A percentile compares a stretch with the other conserved stretches of the same genome.
phyloP scores from a whole-genome alignment of 2,329 filamentous ascomycete genomes.

The Clonostachys rhizophaga region DNA sequence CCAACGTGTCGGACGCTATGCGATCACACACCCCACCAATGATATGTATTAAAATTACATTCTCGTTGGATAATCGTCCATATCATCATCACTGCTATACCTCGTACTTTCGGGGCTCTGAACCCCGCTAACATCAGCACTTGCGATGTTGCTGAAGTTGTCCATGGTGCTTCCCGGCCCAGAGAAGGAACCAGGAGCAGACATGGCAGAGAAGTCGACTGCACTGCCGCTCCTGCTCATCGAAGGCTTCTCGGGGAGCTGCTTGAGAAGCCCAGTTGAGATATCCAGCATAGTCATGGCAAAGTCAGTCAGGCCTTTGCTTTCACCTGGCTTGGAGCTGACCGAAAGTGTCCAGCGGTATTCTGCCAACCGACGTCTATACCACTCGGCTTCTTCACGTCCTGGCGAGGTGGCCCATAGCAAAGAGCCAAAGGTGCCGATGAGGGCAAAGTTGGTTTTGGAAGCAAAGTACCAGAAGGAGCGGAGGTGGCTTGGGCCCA shows the following conservation, averaged over 20 bases:
- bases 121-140: slow-evolving; percentile 41
- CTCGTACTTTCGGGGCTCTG: slow-evolving; percentile 45
- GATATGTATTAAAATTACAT: slow-evolving; percentile 5
- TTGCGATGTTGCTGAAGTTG: slow-evolving; percentile 36
- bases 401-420: slow-evolving; percentile 87
- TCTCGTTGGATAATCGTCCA: slow-evolving; percentile 36
- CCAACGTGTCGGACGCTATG: too few relatives aligned
- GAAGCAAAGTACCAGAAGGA: slow-evolving; percentile 91
- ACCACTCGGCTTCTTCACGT: slow-evolving; percentile 88
- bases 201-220: slow-evolving; percentile 35
- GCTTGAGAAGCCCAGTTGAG: slow-evolving; percentile 62
- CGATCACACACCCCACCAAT: slow-evolving; percentile 1
- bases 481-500: slow-evolving; percentile 80
- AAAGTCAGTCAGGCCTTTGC: slow-evolving; percentile 57
- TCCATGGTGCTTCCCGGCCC: slow-evolving; percentile 26
- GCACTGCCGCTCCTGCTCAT: slow-evolving; percentile 52
- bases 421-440: slow-evolving; percentile 88
- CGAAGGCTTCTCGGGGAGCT: slow-evolving; percentile 66
- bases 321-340: slow-evolving; percentile 66
- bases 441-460: slow-evolving; percentile 88
- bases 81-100: slow-evolving; percentile 51
- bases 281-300: slow-evolving; percentile 77
- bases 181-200: slow-evolving; percentile 20
- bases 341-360: slow-evolving; percentile 94
- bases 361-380: slow-evolving; percentile 77